Evolutionary conservation across 2,329 filamentous ascomycete genomes (phyloP).

Genomic region (Colletotrichum sp.): DNA sequence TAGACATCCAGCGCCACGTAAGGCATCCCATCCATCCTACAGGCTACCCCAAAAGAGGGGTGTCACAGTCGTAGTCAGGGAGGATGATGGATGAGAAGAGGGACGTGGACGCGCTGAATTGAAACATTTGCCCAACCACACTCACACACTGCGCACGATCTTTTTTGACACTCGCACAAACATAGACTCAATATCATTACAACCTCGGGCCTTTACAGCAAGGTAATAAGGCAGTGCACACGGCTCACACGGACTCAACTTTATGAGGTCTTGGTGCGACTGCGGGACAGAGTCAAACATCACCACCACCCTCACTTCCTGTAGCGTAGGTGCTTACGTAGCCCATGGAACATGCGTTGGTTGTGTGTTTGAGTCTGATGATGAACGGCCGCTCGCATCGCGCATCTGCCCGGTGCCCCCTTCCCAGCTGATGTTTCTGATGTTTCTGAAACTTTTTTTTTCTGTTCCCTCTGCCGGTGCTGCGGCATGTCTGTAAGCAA

Average conservation of each 20-base stretch:
- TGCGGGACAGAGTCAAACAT: not conserved
- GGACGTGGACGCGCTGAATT: not conserved
- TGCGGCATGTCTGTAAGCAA: not conserved
- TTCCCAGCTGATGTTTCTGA: not conserved
- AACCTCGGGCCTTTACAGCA: not conserved
- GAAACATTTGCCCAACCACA: constrained; percentile 18
- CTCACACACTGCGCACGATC: constrained; percentile 4
- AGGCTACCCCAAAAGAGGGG: not conserved
- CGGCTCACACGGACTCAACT: not conserved
- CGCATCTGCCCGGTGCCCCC: not conserved
- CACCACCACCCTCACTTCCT: not conserved
- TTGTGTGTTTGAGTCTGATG: not conserved
- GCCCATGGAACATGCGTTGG: not conserved
- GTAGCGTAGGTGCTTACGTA: not conserved
- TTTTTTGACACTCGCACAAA: not conserved
- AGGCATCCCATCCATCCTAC: not conserved
- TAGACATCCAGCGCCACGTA: not conserved
- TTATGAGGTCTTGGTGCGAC: not conserved
- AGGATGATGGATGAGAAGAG: not conserved
- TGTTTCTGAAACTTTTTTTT: not conserved
- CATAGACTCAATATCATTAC: not conserved
- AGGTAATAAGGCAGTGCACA: not conserved
- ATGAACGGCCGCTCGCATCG: not conserved
- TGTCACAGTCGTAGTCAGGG: not conserved
- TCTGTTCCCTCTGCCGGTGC: not conserved